Conservation (phyloP, 768 basidiomycete genomes). For the Mycena latifolia region DNA sequence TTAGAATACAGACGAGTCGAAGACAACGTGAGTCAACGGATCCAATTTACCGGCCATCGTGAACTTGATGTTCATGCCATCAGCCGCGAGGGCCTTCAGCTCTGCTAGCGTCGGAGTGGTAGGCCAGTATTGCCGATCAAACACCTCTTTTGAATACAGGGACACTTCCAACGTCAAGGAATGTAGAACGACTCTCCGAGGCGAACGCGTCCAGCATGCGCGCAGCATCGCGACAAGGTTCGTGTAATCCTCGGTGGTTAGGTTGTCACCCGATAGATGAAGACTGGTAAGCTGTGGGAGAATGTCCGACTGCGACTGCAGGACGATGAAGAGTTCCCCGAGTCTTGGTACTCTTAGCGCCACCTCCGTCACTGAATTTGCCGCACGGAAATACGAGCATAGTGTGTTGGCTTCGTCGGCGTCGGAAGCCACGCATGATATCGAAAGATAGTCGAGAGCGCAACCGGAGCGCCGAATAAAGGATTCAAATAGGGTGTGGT, state of each 20-base stretch:
- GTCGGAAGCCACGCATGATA: neutral
- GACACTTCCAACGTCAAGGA: too few species aligned
- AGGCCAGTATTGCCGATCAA: neutral
- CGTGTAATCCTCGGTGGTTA: too few species aligned
- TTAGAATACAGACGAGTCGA: too few species aligned
- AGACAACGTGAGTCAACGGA: neutral
- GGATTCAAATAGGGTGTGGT: too few species aligned
- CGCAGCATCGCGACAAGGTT: too few species aligned
- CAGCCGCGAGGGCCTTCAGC: neutral
- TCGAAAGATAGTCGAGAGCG: neutral
- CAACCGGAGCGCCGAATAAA: neutral
- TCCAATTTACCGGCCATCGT: neutral
- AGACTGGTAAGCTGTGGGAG: too few species aligned
- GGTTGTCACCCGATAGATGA: too few species aligned
- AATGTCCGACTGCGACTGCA: too few species aligned
- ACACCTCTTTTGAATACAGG: neutral
- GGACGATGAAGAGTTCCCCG: too few species aligned
- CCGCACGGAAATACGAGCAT: neutral
- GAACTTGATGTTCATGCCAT: conserved; percentile 1
- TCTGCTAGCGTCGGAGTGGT: neutral
- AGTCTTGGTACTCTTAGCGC: too few species aligned
- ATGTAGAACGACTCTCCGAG: too few species aligned
- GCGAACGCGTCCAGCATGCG: too few species aligned
- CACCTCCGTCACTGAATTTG: neutral
- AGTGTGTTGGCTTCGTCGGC: neutral